Evolutionary conservation across 495 filamentous ascomycete genomes (phyloP), one percentile per base, ranked within the genome.

Genomic region (Penicillium pancosmium): DNA sequence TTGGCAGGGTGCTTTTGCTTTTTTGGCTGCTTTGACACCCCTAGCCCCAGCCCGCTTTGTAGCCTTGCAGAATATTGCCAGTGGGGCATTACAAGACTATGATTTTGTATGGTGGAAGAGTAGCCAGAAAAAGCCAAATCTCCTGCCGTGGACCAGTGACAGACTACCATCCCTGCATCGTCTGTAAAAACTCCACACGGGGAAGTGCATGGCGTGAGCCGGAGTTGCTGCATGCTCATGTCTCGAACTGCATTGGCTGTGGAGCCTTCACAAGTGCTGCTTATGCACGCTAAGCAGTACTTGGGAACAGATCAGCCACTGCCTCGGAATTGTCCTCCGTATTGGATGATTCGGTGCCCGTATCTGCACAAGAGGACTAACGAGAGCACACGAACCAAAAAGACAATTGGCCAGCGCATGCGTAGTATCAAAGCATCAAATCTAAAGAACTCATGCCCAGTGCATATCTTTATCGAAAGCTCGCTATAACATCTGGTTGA

Each of bases 261-360:
- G 41, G 41, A 44, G 41, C 41, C 16, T 19, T 19, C 13, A 16
- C 16, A 44, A 16, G 41, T 19, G 16, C 18, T 44, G 13, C 8
- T 18, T n/a, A 19, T 44, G 15, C 41, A 44, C 15, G 16, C 41
- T 44, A 44, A n/a, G 13, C 41, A 19, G 16, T 4, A 6, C 16
- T 44, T 44, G 41, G 41, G 9, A 44, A n/a, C 8, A 10, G 16
- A 44, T 44, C 41, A 44, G n/a, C n/a, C 12, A 0, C n/a, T 16
- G 3, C 41, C 1, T 5, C 41, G 16, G 41, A 44, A 44, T 44
- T 3, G n/a, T 44, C 4, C 41, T 44, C 41, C 41, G 7, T 13
- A 44, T 44, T 44, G 41, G 41, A 44, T 19, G n/a, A 44, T 44
- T 44, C 41, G 41, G n/a, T 44, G n/a, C 41, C 41, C 41, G 41